Evolutionary conservation across 768 basidiomycete genomes (phyloP), one percentile per base, ranked within the genome.

Genomic region (Cyclocybe aegerita): DNA sequence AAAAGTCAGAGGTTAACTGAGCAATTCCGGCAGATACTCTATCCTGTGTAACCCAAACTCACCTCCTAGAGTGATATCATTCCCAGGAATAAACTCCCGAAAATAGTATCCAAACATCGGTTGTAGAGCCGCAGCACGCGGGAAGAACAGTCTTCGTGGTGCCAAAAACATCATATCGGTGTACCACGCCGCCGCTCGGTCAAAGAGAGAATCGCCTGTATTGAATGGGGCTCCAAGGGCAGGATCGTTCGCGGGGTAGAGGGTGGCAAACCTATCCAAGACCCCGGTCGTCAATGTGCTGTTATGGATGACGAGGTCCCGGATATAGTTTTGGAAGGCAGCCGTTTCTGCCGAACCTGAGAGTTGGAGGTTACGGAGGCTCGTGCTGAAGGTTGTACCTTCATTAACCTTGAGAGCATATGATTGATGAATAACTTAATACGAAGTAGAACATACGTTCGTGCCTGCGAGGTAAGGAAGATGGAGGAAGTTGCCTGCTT

Each of bases 121-220:
- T 54, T 80, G 79, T 17, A 69, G 53, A 0, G 69, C 53, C 2
- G 81, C 72, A 0, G 74, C 81, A 38, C 75, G 68, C 16, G 76
- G 65, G 50, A 81, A 77, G 46, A 83, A 78, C 39, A 77, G 65
- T 35, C 82, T 66, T 30, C 81, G 59, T 0, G 79, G 71, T 0
- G 75, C 70, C 31, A 83, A 65, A 60, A 72, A 85, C 78, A 82
- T 83, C 46, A 72, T 66, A 52, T 79, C 80, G 1, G 78, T 79
- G 54, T 84, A 85, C 77, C 79, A 85, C 0, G 81, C 70, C 39
- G 65, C 76, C 0, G 71, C 77, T 39, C 82, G 63, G 56, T 85
- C 82, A 48, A 80, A 85, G 6, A 85, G 66, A 7, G 76, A 77
- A 59, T 85, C 80, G 0, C 83, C 82, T 0, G 80, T 85, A 49